Base-by-base conservation (phyloP, 495 filamentous ascomycete genomes). In the Lophiotrema nucula region DNA sequence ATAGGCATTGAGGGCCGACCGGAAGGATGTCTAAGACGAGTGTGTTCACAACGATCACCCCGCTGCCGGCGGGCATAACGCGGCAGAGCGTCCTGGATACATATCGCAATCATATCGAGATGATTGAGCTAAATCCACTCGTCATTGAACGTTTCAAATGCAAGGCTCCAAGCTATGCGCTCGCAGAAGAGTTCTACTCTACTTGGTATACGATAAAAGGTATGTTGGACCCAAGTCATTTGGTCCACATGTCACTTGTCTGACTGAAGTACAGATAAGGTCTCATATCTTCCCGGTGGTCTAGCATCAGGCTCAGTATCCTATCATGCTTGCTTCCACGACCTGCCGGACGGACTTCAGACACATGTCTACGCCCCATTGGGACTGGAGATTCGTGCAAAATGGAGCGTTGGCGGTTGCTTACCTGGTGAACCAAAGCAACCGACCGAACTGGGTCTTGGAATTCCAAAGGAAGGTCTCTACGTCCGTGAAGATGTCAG, bases 61-160 rank as follows among this genome's bases (percentile, higher is more conserved):
- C 87, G 0, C 79, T 92, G 19, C 88, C 89, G 0, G 49, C 78
- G n/a, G 75, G 76, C 44, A 79, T 90, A 47, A 76, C 81, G 18
- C 83, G 87, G 27, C 75, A 85, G 61, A 79, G 79, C 12, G 88
- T 88, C 23, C 66, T 90, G 56, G 76, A 81, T 23, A 85, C 85
- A 19, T 79, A 92, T 4, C 86, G 89, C 70, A 79, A 82, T 65
- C 87, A 90, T 67, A 69, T 75, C 37, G 83, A 83, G 55, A 91
- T 93, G 81, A 92, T 92, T 64, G 84, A 88, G 39, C 76, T 91
- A 23, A 93, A 91, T 69, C 89, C 89, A 0, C 78, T 92, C 5
- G 87, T 93, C 46, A 80, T 85, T 42, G 80, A 85, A 33, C 80
- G 87, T 37, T 78, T 84, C 52, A 77, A 77, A 0, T 85, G 85